Conservation (phyloP, 202 grass and related monocot genomes). For the Digitaria exilis region DNA sequence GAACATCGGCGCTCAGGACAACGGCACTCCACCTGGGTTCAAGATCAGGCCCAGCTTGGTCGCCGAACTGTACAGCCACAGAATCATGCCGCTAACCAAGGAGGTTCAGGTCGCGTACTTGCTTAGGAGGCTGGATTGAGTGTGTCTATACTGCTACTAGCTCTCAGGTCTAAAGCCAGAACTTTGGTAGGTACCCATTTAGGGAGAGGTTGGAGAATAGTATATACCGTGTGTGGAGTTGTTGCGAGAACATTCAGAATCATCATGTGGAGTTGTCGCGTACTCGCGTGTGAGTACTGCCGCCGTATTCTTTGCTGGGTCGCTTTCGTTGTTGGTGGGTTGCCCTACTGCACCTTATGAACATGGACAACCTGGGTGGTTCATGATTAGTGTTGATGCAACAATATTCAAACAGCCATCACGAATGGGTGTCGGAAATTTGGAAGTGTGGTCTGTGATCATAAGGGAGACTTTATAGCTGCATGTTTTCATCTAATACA, state of each 20-base stretch:
- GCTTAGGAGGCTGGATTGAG: slow-evolving; percentile 81
- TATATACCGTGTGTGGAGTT: background rate
- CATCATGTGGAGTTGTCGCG: background rate
- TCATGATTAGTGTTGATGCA: background rate
- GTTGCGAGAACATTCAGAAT: background rate
- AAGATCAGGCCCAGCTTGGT: slow-evolving; percentile 81
- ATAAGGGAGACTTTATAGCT: background rate
- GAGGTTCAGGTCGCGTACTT: slow-evolving; percentile 86
- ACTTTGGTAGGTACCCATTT: slow-evolving; percentile 9
- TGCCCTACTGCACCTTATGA: no score
- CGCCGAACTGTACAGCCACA: slow-evolving; percentile 71
- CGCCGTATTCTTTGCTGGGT: background rate
- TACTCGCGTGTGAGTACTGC: background rate
- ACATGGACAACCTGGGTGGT: no score
- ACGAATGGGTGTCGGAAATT: background rate
- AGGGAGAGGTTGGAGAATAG: background rate
- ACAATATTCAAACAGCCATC: background rate
- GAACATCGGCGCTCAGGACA: slow-evolving; percentile 44
- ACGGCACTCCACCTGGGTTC: slow-evolving; percentile 44
- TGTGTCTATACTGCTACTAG: background rate
- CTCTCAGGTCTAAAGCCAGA: background rate
- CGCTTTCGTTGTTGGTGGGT: no score
- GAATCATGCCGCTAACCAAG: slow-evolving; percentile 98
- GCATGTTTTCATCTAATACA: background rate
- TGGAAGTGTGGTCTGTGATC: background rate